Conservation (phyloP, 2,329 filamentous ascomycete genomes). For the Pyrenochaeta sp. region DNA sequence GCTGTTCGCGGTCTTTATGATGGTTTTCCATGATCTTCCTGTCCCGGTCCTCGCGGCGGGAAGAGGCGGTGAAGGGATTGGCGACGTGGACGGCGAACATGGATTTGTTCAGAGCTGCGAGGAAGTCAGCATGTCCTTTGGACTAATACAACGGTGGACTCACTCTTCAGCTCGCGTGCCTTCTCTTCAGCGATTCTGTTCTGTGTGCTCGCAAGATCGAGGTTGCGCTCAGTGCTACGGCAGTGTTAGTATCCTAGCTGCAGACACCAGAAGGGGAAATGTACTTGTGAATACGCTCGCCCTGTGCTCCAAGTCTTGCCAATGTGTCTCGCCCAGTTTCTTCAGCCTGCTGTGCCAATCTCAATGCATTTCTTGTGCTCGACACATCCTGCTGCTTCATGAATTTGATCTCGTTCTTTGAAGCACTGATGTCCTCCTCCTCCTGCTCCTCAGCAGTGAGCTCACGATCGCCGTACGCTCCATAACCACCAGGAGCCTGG, state of each 20-base stretch:
- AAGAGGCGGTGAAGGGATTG: constrained; percentile 69
- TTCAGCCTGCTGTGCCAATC: constrained; percentile 72
- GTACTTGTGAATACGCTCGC: constrained; percentile 47
- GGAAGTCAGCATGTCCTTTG: not conserved
- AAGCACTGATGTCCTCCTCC: constrained; percentile 74
- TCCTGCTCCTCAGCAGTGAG: constrained; percentile 82
- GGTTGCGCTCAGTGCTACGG: constrained; percentile 69
- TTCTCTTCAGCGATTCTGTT: constrained; percentile 82
- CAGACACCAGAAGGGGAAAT: not conserved
- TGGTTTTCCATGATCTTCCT: constrained; percentile 71
- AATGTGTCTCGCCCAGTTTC: constrained; percentile 67
- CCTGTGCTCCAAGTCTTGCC: constrained; percentile 41
- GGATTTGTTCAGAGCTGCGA: constrained; percentile 73
- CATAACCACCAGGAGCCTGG: constrained; percentile 49
- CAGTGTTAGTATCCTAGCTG: constrained; percentile 41
- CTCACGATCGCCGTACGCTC: constrained; percentile 72
- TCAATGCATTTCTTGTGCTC: constrained; percentile 71
- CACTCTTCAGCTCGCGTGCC: constrained; percentile 79
- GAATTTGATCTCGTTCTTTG: constrained; percentile 77
- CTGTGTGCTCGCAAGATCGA: constrained; percentile 81
- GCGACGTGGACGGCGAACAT: constrained; percentile 86
- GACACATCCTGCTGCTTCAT: constrained; percentile 77
- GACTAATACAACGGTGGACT: not conserved
- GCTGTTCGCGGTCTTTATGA: constrained; percentile 62
- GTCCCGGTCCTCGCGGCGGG: constrained; percentile 60